Percentiles rank a stretch among this genome's conserved stretches.
phyloP scores from a whole-genome alignment of 176 grass and related monocot genomes.

The Microstegium vimineum region DNA sequence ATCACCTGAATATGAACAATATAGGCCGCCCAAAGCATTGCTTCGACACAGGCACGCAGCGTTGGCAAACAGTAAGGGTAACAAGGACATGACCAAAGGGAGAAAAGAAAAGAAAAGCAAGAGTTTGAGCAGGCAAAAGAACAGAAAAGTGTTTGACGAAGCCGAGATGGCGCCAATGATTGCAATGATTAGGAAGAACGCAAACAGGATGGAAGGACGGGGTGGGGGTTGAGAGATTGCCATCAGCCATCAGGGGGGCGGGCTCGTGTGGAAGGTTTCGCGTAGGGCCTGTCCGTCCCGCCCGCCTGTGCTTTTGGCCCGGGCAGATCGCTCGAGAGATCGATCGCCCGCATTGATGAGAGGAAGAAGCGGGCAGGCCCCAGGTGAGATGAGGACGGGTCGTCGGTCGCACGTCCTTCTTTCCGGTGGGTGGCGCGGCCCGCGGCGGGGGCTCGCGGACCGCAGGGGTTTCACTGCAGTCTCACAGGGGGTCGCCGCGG shows the following conservation, averaged over 20 bases:
- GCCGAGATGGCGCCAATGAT: constrained; percentile 44
- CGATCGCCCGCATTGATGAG: background rate
- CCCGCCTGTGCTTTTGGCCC: background rate
- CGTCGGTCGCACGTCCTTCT: constrained; percentile 29
- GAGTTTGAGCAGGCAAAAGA: background rate
- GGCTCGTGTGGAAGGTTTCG: background rate
- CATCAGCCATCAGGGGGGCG: constrained; percentile 1
- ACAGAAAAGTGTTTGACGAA: background rate
- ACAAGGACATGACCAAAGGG: constrained; percentile 5
- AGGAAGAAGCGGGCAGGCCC: background rate
- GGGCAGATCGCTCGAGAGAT: background rate
- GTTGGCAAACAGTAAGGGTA: background rate
- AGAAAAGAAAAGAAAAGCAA: background rate
- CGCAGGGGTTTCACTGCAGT: background rate
- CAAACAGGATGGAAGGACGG: background rate
- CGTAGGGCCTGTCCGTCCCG: background rate
- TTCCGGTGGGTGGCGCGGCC: background rate
- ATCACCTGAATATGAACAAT: too few relatives aligned
- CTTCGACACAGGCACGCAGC: background rate
- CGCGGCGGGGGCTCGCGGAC: background rate
- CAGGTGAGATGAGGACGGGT: background rate
- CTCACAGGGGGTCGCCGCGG: background rate
- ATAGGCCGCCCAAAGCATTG: background rate
- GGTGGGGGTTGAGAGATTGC: constrained; percentile 41
- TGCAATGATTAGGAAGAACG: constrained; percentile 42